Percentiles rank a stretch among this genome's conserved stretches.
These are phyloP conservation scores for Aureobasidium vineae DNA, from an alignment of 2,329 filamentous ascomycete genomes.

Conservation along the genomic window DNA sequence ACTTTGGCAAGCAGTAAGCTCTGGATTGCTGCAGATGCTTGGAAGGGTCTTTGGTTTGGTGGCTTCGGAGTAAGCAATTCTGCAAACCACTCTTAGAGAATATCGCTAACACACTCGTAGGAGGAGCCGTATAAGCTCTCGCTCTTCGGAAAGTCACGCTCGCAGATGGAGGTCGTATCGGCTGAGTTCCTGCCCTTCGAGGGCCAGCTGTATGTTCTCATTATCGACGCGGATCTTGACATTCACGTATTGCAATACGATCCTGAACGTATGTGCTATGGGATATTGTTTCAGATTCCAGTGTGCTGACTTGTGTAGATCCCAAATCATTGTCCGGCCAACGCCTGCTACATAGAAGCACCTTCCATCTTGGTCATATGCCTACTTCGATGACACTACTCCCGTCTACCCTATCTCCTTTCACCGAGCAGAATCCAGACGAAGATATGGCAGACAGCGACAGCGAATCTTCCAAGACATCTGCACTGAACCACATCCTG, in stretches of 20 bases:
- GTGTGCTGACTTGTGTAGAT: conserved; percentile 54
- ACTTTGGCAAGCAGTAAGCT: conserved; percentile 80
- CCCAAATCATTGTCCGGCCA: conserved; percentile 90
- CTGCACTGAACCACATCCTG: conserved; percentile 56
- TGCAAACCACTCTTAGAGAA: too few species aligned
- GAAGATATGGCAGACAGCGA: conserved; percentile 27
- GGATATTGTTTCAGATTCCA: too few species aligned
- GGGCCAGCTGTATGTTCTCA: conserved; percentile 76
- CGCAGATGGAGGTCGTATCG: conserved; percentile 71
- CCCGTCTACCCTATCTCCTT: conserved; percentile 58
- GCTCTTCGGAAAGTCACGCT: conserved; percentile 82
- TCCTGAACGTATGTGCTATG: conserved; percentile 70
- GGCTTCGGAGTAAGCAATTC: conserved; percentile 68
- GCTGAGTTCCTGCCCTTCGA: conserved; percentile 89
- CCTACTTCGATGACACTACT: conserved; percentile 73
- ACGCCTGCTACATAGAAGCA: conserved; percentile 78
- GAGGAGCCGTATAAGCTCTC: conserved; percentile 97
- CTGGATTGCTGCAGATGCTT: conserved; percentile 81
- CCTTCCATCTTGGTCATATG: conserved; percentile 82
- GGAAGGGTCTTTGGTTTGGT: conserved; percentile 94
- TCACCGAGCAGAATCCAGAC: conserved; percentile 41
- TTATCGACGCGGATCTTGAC: conserved; percentile 79
- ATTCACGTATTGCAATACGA: conserved; percentile 91
- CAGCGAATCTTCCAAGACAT: conserved; percentile 34
- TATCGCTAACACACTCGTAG: conserved; percentile 35